A percentile compares a stretch with the other conserved stretches of the same genome.
phyloP scores from a whole-genome alignment of 805 yeast species.

The Lipomyces yamadae region DNA sequence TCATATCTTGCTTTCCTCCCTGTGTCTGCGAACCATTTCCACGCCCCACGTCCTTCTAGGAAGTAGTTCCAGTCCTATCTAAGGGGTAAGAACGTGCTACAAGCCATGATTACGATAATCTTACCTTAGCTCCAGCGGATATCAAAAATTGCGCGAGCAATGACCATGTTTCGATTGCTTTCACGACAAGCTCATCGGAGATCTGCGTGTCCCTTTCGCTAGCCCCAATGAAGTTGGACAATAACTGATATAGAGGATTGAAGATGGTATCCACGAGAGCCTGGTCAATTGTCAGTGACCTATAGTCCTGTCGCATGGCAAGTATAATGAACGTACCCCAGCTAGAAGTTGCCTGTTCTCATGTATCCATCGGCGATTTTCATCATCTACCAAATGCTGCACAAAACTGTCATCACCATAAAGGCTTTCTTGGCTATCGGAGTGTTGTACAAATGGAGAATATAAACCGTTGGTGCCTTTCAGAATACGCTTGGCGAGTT shows the following conservation, averaged over 20 bases:
- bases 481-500: conserved; percentile 13
- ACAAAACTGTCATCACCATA: conserved; percentile 26
- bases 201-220: conserved; percentile 9
- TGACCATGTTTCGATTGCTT: conserved; percentile 28
- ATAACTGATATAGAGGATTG: conserved; percentile 21
- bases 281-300: conserved; percentile 8
- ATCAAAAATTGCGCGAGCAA: conserved; percentile 22
- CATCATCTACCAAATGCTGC: conserved; percentile 21
- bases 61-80: conserved; percentile 27
- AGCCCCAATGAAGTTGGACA: conserved; percentile 26
- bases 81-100: not conserved
- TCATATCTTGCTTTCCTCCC: conserved; percentile 15
- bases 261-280: conserved; percentile 12
- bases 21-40: conserved; percentile 35
- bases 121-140: conserved; percentile 9
- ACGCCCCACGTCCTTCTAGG: conserved; percentile 29
- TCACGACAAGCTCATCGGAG: conserved; percentile 4
- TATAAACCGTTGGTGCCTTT: not conserved
- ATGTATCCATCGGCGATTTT: conserved; percentile 8
- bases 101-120: not conserved
- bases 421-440: conserved; percentile 16
- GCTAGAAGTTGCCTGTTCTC: conserved; percentile 17
- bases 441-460: not conserved
- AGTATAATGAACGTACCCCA: conserved; percentile 13
- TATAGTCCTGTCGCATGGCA: not conserved